A percentile compares a stretch with the other conserved stretches of the same genome.
phyloP scores from a whole-genome alignment of 2,329 filamentous ascomycete genomes.

The Pseudomassariella vexata region DNA sequence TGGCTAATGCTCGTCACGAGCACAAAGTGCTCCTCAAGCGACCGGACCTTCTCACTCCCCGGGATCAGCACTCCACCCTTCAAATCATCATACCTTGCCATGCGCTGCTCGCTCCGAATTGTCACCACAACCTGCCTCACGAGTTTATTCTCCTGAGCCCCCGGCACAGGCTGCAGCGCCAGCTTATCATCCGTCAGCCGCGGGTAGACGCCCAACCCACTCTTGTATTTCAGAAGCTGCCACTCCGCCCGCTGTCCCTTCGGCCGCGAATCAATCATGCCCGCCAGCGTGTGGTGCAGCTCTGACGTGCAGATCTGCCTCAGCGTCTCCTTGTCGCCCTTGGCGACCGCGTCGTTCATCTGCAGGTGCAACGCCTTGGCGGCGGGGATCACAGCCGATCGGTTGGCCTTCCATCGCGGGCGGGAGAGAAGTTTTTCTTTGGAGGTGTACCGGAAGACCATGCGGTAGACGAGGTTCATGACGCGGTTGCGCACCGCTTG shows the following conservation, averaged over 20 bases:
- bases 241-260: slow-evolving; percentile 40
- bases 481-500: slow-evolving; percentile 25
- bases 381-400: slow-evolving; percentile 37
- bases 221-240: slow-evolving; percentile 48
- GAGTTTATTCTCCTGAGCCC: slow-evolving; percentile 28
- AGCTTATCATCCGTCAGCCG: slow-evolving; percentile 51
- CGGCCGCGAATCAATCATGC: slow-evolving; percentile 47
- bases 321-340: slow-evolving; percentile 46
- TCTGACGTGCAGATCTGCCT: slow-evolving; percentile 47
- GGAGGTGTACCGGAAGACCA: slow-evolving; percentile 37
- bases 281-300: slow-evolving; percentile 44
- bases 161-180: slow-evolving; percentile 36
- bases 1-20: slow-evolving; percentile 43
- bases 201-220: slow-evolving; percentile 32
- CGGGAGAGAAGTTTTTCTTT: slow-evolving; percentile 36
- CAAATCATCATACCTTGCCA: slow-evolving; percentile 33
- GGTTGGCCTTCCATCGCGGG: slow-evolving; percentile 37
- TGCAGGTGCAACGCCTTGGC: slow-evolving; percentile 55
- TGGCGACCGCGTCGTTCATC: slow-evolving; percentile 57
- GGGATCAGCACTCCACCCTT: slow-evolving; percentile 32
- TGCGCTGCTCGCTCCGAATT: slow-evolving; percentile 50
- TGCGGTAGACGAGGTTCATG: slow-evolving; percentile 25
- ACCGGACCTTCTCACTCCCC: slow-evolving; percentile 43
- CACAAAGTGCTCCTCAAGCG: slow-evolving; percentile 60
- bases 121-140: slow-evolving; percentile 57